These are phyloP conservation scores for Fragaria vesca DNA, from an alignment of 306 rosid genomes.

Conservation along the genomic window DNA sequence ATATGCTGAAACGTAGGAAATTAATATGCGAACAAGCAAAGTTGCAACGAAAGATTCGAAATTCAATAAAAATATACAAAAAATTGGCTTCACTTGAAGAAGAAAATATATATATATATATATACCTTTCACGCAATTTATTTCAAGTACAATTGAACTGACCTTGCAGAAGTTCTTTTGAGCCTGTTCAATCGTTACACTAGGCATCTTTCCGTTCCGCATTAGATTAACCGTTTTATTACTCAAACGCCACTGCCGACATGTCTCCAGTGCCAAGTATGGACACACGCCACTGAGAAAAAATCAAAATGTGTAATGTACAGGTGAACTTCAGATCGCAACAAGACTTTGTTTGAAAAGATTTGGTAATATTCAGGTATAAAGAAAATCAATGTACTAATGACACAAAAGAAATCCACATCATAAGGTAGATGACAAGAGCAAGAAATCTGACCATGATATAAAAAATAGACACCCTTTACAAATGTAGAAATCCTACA, in stretches of 20 bases:
- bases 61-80: neutral
- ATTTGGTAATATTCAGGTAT: neutral
- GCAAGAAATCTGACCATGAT: neutral
- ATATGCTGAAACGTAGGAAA: neutral
- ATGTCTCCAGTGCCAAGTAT: slow-evolving; percentile 94
- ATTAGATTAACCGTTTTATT: slow-evolving; percentile 86
- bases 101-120: neutral
- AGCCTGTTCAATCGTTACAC: slow-evolving; percentile 98
- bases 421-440: neutral
- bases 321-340: slow-evolving; percentile 15
- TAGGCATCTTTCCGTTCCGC: slow-evolving; percentile 99
- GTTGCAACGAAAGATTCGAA: neutral
- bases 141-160: slow-evolving; percentile 25
- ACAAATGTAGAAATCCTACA: neutral
- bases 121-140: neutral
- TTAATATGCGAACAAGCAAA: neutral
- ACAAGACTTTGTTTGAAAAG: neutral
- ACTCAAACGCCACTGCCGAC: slow-evolving; percentile 99
- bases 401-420: neutral
- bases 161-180: slow-evolving; percentile 95
- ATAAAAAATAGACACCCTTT: no score
- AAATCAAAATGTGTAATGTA: slow-evolving; percentile 22
- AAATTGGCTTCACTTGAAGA: slow-evolving; percentile 4
- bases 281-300: slow-evolving; percentile 87
- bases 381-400: neutral